Evolutionary conservation across 169 alveolate species (phyloP).

Genomic region (Cryptosporidium andersoni): DNA sequence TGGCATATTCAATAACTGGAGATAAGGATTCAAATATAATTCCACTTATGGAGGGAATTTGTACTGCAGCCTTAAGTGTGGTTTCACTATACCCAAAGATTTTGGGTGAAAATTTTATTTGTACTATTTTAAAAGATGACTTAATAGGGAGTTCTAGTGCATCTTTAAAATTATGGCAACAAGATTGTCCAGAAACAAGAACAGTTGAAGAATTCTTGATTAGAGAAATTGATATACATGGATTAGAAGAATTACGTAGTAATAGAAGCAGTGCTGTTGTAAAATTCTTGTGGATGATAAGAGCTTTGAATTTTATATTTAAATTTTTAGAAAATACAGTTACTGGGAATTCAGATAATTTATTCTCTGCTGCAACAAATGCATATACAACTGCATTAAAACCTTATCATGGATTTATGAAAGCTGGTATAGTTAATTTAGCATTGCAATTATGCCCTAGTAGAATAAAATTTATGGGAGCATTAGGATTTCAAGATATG

Average conservation of each 20-base stretch:
- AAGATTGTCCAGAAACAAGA: conserved; percentile 25
- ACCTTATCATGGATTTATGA: conserved; percentile 63
- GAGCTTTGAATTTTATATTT: conserved; percentile 41
- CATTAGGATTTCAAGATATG: conserved; percentile 44
- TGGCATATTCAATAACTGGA: not conserved
- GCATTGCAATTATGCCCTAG: conserved; percentile 23
- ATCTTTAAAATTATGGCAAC: conserved; percentile 27
- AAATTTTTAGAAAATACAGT: conserved; percentile 30
- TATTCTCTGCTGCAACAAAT: conserved; percentile 6
- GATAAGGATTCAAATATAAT: not conserved
- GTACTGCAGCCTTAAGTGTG: conserved; percentile 22
- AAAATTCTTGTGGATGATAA: conserved; percentile 50
- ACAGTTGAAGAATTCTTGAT: conserved; percentile 48
- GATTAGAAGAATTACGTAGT: not conserved
- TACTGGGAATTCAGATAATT: conserved; percentile 3
- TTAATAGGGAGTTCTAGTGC: conserved; percentile 4
- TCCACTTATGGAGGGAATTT: conserved; percentile 44
- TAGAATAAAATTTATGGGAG: conserved; percentile 9
- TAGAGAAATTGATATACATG: conserved; percentile 30
- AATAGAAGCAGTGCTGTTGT: conserved; percentile 28
- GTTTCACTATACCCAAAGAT: conserved; percentile 5
- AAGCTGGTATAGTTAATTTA: conserved; percentile 39
- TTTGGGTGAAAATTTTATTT: conserved; percentile 36
- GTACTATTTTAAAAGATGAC: conserved; percentile 30
- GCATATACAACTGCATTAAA: conserved; percentile 38